Evolutionary conservation across 306 rosid species (phyloP), one percentile per base, ranked within the genome.

Genomic region (Hippophae gyantsensis): DNA sequence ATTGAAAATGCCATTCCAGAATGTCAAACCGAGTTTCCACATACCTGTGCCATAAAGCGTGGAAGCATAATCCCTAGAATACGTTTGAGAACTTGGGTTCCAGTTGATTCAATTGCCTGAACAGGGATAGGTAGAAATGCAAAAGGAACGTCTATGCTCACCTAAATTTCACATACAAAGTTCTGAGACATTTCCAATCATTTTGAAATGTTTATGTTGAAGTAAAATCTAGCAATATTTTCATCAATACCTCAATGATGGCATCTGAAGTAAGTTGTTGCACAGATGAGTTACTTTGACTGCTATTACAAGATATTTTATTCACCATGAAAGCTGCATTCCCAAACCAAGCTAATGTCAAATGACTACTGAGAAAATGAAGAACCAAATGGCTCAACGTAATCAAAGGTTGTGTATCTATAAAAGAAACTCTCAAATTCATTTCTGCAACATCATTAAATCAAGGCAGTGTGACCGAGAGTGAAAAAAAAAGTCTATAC

Each of bases 311-410:
- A 3, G 96, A 83, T 67, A 92, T 78, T 72, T 73, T 76, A 79
- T 92, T 92, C 79, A 87, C 92, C 98, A 92, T 87, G 54, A 76
- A 70, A 81, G 98, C 98, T 92, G 96, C 89, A 80, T 81, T 77
- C 87, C 83, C 82, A 83, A 66, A 85, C 76, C 81, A 90, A 83
- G 83, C 72, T 80, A 87, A 76, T 79, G 86, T 87, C 81, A 90
- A 81, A 73, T 67, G 69, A 76, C 77, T 77, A 79, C 90, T 73
- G 84, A 76, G 82, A 82, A 77, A 73, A 58, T 79, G 69, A 82
- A 72, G 72, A 81, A 69, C 77, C 72, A 72, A 80, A 79, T 66
- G 71, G 62, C 86, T 73, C 73, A 81, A 78, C 75, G 66, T 62
- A 69, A 73, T 58, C 68, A 60, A 67, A 55, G 63, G 64, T 67